Evolutionary conservation across 441 rosid genomes (phyloP).

Genomic region (Eugenia klotzschiana): DNA sequence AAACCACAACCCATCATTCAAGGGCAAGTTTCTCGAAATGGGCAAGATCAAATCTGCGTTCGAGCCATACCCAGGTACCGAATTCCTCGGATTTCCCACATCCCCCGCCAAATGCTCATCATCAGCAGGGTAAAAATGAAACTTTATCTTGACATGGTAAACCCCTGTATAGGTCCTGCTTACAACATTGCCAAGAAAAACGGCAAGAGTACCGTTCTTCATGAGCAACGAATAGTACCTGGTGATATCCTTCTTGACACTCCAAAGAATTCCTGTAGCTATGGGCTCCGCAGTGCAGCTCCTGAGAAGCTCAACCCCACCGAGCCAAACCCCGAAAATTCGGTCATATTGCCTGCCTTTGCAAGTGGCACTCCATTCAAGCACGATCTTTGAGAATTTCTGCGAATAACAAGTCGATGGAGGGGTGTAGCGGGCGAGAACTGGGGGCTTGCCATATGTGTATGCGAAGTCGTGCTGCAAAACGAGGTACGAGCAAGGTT

Average conservation of each 20-base stretch:
- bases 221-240: slow-evolving; percentile 54
- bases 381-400: slow-evolving; percentile 52
- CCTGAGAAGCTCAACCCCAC: slow-evolving; percentile 80
- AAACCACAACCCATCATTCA: slow-evolving; percentile 78
- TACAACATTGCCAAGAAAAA: slow-evolving; percentile 53
- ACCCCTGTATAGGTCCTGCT: slow-evolving; percentile 65
- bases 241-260: slow-evolving; percentile 63
- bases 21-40: slow-evolving; percentile 42
- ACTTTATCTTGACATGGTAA: slow-evolving; percentile 48
- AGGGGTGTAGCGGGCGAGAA: slow-evolving; percentile 35
- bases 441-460: slow-evolving; percentile 52
- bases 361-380: slow-evolving; percentile 64
- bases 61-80: slow-evolving; percentile 16
- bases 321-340: slow-evolving; percentile 74
- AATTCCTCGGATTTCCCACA: neutral
- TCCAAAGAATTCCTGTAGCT: slow-evolving; percentile 57
- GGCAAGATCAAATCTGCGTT: slow-evolving; percentile 75
- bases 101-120: neutral
- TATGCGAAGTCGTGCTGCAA: slow-evolving; percentile 61
- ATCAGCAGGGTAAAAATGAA: slow-evolving; percentile 50
- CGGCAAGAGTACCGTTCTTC: slow-evolving; percentile 40
- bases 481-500: slow-evolving; percentile 37
- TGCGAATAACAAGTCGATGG: slow-evolving; percentile 40
- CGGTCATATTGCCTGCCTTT: slow-evolving; percentile 72
- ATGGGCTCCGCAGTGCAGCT: slow-evolving; percentile 92